phyloP scores from a whole-genome alignment of 2,329 filamentous ascomycete genomes.

The Bipolaris zeicola region DNA sequence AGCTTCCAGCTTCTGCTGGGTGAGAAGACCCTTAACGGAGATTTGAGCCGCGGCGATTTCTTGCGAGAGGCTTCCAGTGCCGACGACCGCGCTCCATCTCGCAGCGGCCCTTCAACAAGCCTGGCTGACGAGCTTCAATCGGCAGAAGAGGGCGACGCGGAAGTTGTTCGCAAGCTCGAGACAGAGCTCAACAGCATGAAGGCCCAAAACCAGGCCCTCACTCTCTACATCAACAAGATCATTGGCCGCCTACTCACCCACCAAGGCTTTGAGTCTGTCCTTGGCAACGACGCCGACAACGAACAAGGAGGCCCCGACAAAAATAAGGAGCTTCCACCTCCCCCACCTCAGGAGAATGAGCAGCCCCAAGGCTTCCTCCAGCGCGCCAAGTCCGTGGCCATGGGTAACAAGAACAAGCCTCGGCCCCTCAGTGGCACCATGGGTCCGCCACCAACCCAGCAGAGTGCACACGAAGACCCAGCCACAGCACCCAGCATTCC shows the following conservation, averaged over 20 bases:
- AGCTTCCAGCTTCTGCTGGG: conserved; percentile 94
- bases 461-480: conserved; percentile 61
- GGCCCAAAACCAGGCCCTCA: conserved; percentile 96
- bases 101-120: conserved; percentile 45
- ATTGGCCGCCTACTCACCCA: conserved; percentile 93
- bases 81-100: conserved; percentile 41
- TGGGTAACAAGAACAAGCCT: conserved; percentile 53
- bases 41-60: conserved; percentile 83
- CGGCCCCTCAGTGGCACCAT: conserved; percentile 50
- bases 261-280: conserved; percentile 91
- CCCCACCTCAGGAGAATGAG: conserved; percentile 64
- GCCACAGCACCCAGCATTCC: conserved; percentile 78
- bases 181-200: conserved; percentile 77
- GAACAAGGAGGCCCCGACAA: conserved; percentile 53
- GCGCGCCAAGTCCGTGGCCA: conserved; percentile 63
- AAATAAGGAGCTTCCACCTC: conserved; percentile 85
- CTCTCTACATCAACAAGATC: conserved; percentile 98
- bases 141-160: conserved; percentile 57
- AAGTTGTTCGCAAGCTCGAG: conserved; percentile 69
- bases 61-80: conserved; percentile 58
- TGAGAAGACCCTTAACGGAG: conserved; percentile 93
- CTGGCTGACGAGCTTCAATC: conserved; percentile 85
- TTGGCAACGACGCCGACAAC: conserved; percentile 71
- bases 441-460: conserved; percentile 26
- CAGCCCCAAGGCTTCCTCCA: conserved; percentile 57